Percentiles rank a stretch among this genome's conserved stretches.
Conservation (phyloP, 306 rosid genomes). For the Cucumis sativus region DNA sequence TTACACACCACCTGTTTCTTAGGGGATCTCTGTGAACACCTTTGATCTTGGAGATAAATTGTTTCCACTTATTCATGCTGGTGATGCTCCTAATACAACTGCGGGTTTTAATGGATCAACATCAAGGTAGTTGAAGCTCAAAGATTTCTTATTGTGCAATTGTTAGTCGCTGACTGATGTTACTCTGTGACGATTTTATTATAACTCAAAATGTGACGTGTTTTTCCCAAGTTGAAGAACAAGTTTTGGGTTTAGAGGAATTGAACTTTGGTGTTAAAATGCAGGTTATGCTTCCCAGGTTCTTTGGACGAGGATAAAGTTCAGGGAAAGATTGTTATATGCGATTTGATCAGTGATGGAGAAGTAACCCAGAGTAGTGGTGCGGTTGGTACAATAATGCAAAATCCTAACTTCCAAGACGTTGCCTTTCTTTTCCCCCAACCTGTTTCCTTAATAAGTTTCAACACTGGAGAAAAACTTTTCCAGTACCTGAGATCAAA, state of each 20-base stretch:
- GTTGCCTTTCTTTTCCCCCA: constrained; percentile 7
- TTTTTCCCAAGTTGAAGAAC: background rate
- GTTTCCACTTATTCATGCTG: constrained; percentile 10
- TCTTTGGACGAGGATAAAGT: constrained; percentile 1
- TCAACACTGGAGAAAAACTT: background rate
- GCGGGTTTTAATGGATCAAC: constrained; percentile 2
- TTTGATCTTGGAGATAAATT: background rate
- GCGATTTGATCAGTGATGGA: constrained; percentile 6
- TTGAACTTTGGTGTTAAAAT: background rate
- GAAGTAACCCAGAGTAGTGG: background rate
- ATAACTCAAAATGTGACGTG: background rate
- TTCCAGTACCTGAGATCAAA: constrained; percentile 7
- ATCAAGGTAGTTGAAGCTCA: constrained; percentile 2
- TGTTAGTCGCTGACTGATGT: background rate
- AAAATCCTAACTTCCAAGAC: background rate
- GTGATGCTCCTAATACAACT: constrained; percentile 9
- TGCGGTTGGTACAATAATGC: constrained; percentile 12
- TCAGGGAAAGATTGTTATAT: constrained; percentile 11
- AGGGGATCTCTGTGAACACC: constrained; percentile 14
- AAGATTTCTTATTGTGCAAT: background rate
- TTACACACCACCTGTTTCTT: background rate
- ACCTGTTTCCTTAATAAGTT: constrained; percentile 2
- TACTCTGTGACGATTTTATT: background rate
- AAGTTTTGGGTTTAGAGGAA: background rate
- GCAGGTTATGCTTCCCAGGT: constrained; percentile 7